Evolutionary conservation across 2,329 filamentous ascomycete genomes (phyloP).

Genomic region (Calonectria montana): DNA sequence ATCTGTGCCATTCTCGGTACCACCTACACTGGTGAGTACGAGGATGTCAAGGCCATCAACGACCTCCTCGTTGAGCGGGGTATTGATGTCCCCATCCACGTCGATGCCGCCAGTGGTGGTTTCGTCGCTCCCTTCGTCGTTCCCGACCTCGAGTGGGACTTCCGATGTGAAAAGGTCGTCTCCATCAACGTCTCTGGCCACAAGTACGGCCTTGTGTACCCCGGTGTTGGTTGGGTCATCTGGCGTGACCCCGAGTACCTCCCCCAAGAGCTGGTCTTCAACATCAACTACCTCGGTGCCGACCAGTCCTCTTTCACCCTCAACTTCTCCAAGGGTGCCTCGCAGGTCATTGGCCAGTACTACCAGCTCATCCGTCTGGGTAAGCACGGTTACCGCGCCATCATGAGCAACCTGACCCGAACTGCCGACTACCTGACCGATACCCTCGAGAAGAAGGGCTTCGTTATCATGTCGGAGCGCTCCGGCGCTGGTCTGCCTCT

Average conservation of each 20-base stretch:
- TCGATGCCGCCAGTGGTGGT: slow-evolving; percentile 91
- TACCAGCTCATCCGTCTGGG: slow-evolving; percentile 96
- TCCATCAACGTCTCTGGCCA: slow-evolving; percentile 96
- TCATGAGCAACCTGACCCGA: slow-evolving; percentile 93
- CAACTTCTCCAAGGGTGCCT: slow-evolving; percentile 96
- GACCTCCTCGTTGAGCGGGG: slow-evolving; percentile 81
- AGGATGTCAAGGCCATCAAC: slow-evolving; percentile 92
- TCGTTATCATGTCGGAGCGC: slow-evolving; percentile 88
- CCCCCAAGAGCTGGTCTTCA: slow-evolving; percentile 94
- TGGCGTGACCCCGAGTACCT: slow-evolving; percentile 88
- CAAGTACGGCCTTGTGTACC: slow-evolving; percentile 83
- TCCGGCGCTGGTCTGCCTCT: slow-evolving; percentile 84
- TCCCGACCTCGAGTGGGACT: slow-evolving; percentile 90
- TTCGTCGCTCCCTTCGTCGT: slow-evolving; percentile 94
- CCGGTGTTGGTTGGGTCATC: slow-evolving; percentile 93
- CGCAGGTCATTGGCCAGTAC: slow-evolving; percentile 96
- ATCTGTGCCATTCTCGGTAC: slow-evolving; percentile 93
- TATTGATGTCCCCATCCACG: slow-evolving; percentile 88
- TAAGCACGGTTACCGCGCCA: slow-evolving; percentile 89
- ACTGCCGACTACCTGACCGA: slow-evolving; percentile 88
- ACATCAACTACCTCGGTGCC: slow-evolving; percentile 98
- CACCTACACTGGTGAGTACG: slow-evolving; percentile 96
- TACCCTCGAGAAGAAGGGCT: slow-evolving; percentile 79
- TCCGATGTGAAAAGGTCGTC: slow-evolving; percentile 87
- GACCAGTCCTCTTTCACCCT: slow-evolving; percentile 96